Conservation (phyloP, 2,329 filamentous ascomycete species). For the Alternaria angustiovoidea region DNA sequence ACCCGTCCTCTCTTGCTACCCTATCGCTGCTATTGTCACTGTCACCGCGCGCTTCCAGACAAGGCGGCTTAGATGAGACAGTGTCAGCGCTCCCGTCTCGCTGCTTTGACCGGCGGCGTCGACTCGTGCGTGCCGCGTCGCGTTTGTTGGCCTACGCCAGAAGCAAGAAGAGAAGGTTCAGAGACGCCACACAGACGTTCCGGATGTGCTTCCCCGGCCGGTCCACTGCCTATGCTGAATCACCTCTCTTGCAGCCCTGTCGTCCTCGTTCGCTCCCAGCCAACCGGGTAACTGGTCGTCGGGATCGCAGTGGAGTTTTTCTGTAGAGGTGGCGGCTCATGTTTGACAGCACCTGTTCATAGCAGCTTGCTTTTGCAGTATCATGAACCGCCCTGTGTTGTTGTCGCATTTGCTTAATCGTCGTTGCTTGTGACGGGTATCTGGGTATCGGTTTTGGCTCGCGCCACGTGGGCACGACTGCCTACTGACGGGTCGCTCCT, state of each 20-base stretch:
- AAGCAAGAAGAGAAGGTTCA: slow-evolving; percentile 37
- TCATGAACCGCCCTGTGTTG: neutral
- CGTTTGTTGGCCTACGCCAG: slow-evolving; percentile 35
- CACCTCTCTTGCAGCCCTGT: slow-evolving; percentile 23
- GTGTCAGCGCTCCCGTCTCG: slow-evolving; percentile 32
- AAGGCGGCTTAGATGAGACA: slow-evolving; percentile 39
- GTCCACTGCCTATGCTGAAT: slow-evolving; percentile 35
- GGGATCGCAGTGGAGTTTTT: slow-evolving; percentile 29
- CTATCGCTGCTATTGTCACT: neutral
- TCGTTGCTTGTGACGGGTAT: slow-evolving; percentile 5
- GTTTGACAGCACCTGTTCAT: slow-evolving; percentile 15
- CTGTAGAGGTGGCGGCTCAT: slow-evolving; percentile 6
- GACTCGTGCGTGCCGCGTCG: slow-evolving; percentile 26
- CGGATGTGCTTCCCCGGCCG: slow-evolving; percentile 44
- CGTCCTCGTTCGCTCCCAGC: slow-evolving; percentile 17
- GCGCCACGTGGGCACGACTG: slow-evolving; percentile 11
- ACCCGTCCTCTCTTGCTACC: neutral
- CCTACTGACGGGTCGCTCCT: slow-evolving; percentile 11
- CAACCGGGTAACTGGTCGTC: slow-evolving; percentile 44
- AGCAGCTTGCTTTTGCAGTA: slow-evolving; percentile 14
- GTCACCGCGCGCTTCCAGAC: slow-evolving; percentile 6
- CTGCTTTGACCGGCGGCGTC: slow-evolving; percentile 17
- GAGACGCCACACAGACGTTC: slow-evolving; percentile 31
- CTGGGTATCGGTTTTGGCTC: slow-evolving; percentile 2
- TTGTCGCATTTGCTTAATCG: slow-evolving; percentile 2